Conservation (phyloP, 177 flowering plant species). For the Vitis hybrid region DNA sequence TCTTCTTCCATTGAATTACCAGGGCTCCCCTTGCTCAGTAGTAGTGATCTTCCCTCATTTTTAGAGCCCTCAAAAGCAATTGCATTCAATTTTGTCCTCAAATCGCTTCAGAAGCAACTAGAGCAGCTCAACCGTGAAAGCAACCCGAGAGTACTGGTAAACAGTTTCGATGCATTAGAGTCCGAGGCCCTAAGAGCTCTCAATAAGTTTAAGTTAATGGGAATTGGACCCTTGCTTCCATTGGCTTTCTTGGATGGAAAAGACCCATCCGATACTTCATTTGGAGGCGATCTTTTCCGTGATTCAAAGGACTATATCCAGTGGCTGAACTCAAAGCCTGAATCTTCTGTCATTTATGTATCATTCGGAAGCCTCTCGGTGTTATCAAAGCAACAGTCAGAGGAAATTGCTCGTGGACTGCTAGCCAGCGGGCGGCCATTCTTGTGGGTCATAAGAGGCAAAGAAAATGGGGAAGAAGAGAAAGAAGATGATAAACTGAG, state of each 20-base stretch:
- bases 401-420: constrained; percentile 35
- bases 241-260: constrained; percentile 27
- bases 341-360: constrained; percentile 41
- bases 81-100: not conserved
- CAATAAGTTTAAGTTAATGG: constrained; percentile 14
- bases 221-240: constrained; percentile 47
- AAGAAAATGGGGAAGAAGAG: constrained; percentile 5
- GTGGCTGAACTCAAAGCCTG: constrained; percentile 40
- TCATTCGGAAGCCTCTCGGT: constrained; percentile 47
- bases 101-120: constrained; percentile 15
- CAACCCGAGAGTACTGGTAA: constrained; percentile 31
- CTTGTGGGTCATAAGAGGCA: constrained; percentile 47
- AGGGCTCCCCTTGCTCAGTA: constrained; percentile 31
- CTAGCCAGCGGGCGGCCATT: constrained; percentile 26
- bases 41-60: constrained; percentile 46
- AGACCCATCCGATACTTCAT: constrained; percentile 23
- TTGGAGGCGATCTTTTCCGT: constrained; percentile 30
- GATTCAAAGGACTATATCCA: constrained; percentile 19
- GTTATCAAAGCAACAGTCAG: constrained; percentile 30
- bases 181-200: constrained; percentile 18
- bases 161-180: constrained; percentile 46
- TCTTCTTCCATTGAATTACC: constrained; percentile 34
- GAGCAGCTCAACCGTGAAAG: constrained; percentile 9
- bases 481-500: constrained; percentile 12
- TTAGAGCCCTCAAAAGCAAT: constrained; percentile 12